These are phyloP conservation scores for Fusarium sp. DNA, from an alignment of 2,329 filamentous ascomycete genomes.

Conservation along the genomic window DNA sequence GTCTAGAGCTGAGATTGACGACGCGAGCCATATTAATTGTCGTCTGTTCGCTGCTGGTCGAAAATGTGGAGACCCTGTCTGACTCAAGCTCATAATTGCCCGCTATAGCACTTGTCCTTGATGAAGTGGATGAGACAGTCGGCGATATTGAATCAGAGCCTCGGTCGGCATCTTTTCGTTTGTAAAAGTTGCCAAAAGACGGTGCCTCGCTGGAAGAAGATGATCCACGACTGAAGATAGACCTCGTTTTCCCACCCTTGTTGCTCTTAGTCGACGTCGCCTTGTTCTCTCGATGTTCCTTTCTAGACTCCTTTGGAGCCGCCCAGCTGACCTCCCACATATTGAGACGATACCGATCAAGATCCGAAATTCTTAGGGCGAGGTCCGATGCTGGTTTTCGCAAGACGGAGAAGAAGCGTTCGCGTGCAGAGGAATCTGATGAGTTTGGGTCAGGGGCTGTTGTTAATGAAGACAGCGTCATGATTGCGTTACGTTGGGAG, in stretches of 20 bases:
- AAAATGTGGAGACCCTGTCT: conserved; percentile 12
- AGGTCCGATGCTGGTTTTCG: conserved; percentile 22
- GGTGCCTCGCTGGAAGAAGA: conserved; percentile 14
- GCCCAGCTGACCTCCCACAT: conserved; percentile 40
- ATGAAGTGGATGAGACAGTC: conserved; percentile 2
- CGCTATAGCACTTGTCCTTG: neutral
- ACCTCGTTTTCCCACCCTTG: conserved; percentile 6
- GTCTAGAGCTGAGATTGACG: neutral
- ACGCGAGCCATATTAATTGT: neutral
- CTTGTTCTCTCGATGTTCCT: conserved; percentile 35
- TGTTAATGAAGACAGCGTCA: conserved; percentile 10
- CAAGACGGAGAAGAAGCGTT: conserved; percentile 9
- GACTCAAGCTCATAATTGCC: conserved; percentile 21
- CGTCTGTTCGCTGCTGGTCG: neutral
- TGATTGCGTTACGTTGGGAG: neutral
- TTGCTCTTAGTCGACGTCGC: neutral
- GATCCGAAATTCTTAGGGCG: conserved; percentile 1
- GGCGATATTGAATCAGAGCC: neutral
- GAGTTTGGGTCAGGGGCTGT: neutral
- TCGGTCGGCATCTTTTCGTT: neutral
- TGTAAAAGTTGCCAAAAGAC: neutral
- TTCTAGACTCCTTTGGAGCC: conserved; percentile 27
- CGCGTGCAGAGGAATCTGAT: neutral
- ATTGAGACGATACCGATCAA: conserved; percentile 15
- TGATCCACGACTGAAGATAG: conserved; percentile 22